Evolutionary conservation across 441 rosid species (phyloP).

Genomic region (Euphorbia corollata): DNA sequence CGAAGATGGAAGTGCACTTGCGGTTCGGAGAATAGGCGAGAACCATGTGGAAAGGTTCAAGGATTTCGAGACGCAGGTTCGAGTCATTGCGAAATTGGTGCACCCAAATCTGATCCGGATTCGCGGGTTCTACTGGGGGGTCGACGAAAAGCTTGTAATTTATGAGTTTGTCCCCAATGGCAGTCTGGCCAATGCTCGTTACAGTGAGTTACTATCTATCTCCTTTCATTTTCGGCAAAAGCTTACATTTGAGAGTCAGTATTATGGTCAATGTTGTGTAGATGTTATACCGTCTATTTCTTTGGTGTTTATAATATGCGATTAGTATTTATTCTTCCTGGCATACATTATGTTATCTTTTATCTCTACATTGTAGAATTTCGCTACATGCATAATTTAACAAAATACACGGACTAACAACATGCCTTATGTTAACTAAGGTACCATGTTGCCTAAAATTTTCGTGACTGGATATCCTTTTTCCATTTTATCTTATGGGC

Average conservation of each 20-base stretch:
- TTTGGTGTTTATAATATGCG: no score
- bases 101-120: conserved; percentile 78
- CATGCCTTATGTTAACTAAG: no score
- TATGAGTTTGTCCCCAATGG: conserved; percentile 84
- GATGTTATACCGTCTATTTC: no score
- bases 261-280: no score
- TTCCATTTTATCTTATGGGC: background rate
- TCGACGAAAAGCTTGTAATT: conserved; percentile 71
- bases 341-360: no score
- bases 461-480: no score
- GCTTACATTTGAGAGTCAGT: no score
- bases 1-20: conserved; percentile 61
- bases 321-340: no score
- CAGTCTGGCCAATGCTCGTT: conserved; percentile 78
- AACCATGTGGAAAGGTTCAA: conserved; percentile 63
- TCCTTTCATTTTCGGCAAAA: background rate
- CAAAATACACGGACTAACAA: no score
- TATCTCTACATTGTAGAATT: no score
- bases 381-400: no score
- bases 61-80: conserved; percentile 66
- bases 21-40: conserved; percentile 72
- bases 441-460: no score
- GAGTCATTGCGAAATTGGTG: conserved; percentile 63
- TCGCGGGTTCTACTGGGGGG: conserved; percentile 79
- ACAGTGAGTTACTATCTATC: conserved; percentile 38